Conservation (phyloP, 495 filamentous ascomycete species). For the Aspergillus biplanus region DNA sequence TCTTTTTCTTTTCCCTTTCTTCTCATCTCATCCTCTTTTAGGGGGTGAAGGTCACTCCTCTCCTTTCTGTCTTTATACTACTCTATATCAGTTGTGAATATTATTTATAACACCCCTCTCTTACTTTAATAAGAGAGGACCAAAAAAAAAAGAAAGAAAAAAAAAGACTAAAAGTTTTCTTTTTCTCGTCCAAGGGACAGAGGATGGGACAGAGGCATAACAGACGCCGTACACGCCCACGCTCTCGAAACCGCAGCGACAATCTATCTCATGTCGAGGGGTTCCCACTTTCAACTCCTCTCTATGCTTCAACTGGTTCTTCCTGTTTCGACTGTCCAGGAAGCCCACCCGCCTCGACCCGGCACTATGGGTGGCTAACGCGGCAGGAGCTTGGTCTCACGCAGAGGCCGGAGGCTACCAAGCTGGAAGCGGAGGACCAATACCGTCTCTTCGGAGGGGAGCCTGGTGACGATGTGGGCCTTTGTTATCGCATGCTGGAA, state of each 20-base stretch:
- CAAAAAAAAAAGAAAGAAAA: neutral
- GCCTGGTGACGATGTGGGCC: constrained; percentile 49
- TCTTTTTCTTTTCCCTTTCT: constrained; percentile 25
- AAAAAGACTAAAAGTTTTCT: constrained; percentile 22
- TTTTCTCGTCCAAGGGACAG: constrained; percentile 8
- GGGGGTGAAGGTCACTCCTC: constrained; percentile 52
- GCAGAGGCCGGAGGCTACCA: constrained; percentile 29
- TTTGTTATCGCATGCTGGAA: constrained; percentile 54
- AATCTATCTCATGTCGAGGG: constrained; percentile 24
- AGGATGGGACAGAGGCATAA: constrained; percentile 56
- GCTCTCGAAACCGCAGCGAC: constrained; percentile 39
- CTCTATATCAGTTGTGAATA: constrained; percentile 18
- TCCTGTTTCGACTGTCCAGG: constrained; percentile 19
- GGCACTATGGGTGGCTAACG: constrained; percentile 45
- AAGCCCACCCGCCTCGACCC: constrained; percentile 41
- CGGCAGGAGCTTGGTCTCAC: constrained; percentile 41
- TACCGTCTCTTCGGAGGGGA: constrained; percentile 52
- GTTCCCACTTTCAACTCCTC: constrained; percentile 15
- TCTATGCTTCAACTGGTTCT: constrained; percentile 17
- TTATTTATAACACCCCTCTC: constrained; percentile 3
- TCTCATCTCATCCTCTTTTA: constrained; percentile 48
- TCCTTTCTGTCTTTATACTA: constrained; percentile 24
- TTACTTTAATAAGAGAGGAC: neutral
- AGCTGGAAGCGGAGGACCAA: constrained; percentile 38
- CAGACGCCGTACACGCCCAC: constrained; percentile 50